Evolutionary conservation across 306 rosid genomes (phyloP).

Genomic region (Alnus glutinosa): DNA sequence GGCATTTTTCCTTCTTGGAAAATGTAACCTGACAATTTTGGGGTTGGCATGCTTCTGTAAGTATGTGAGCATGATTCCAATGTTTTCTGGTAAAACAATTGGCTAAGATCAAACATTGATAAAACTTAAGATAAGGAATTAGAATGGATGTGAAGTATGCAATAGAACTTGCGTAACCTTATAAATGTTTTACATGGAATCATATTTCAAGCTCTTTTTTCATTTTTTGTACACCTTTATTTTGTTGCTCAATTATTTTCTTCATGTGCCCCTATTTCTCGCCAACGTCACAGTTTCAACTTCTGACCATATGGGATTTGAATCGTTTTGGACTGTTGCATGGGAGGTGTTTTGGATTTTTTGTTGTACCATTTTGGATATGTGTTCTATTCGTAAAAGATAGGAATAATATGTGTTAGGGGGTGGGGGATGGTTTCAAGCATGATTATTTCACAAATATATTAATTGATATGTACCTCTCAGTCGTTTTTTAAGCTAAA

Average conservation of each 20-base stretch:
- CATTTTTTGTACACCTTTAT: too few species aligned
- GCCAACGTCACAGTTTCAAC: background rate
- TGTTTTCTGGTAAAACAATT: background rate
- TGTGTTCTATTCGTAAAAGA: too few species aligned
- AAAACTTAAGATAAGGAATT: background rate
- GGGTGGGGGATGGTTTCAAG: too few species aligned
- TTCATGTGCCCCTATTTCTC: background rate
- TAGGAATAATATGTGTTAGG: too few species aligned
- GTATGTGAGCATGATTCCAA: background rate
- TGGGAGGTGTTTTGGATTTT: too few species aligned
- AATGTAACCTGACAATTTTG: background rate
- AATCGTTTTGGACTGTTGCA: too few species aligned
- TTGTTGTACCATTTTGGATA: too few species aligned
- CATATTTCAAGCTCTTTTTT: background rate
- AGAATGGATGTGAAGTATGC: background rate
- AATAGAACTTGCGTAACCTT: background rate
- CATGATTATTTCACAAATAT: too few species aligned
- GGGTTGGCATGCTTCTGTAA: background rate
- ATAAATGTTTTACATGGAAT: background rate
- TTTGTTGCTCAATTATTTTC: background rate
- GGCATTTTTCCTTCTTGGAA: too few species aligned
- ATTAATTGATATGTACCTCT: too few species aligned
- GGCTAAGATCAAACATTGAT: background rate
- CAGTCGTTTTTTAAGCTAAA: too few species aligned
- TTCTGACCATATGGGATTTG: background rate